Percentiles rank a stretch among this genome's conserved stretches.
Conservation (phyloP, 164 flowering plant genomes). For the Annona squamosa region DNA sequence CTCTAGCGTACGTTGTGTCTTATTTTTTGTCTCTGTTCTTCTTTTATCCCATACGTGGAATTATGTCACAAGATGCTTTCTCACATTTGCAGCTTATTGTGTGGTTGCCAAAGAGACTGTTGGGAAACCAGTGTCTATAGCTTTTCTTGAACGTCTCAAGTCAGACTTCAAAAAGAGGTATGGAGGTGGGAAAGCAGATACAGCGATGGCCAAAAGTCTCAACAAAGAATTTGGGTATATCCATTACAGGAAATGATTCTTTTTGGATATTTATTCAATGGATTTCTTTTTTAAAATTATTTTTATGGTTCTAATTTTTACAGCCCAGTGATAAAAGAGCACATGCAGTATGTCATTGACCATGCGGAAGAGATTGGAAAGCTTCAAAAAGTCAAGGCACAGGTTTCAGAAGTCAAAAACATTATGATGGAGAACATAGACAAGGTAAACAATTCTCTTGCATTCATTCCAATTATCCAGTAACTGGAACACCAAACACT, state of each 20-base stretch:
- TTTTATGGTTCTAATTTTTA: not conserved
- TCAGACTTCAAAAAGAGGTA: slow-evolving; percentile 79
- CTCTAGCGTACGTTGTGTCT: too few species aligned
- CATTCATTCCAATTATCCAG: not conserved
- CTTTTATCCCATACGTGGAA: not conserved
- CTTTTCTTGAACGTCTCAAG: slow-evolving; percentile 72
- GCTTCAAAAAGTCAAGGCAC: slow-evolving; percentile 78
- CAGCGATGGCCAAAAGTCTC: slow-evolving; percentile 83
- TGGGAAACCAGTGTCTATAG: slow-evolving; percentile 74
- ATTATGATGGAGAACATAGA: slow-evolving; percentile 84
- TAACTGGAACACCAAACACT: not conserved
- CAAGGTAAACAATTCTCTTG: slow-evolving; percentile 44
- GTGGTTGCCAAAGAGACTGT: slow-evolving; percentile 90
- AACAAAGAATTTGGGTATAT: slow-evolving; percentile 90
- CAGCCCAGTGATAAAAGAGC: slow-evolving; percentile 84
- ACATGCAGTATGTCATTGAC: slow-evolving; percentile 79
- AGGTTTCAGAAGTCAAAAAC: slow-evolving; percentile 85
- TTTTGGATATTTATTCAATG: not conserved
- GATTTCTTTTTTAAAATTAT: too few species aligned
- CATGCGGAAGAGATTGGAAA: slow-evolving; percentile 90
- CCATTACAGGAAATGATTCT: not conserved
- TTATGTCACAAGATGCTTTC: not conserved
- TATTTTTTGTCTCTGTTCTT: not conserved
- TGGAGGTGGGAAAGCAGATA: slow-evolving; percentile 91
- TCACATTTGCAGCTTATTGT: slow-evolving; percentile 63